Evolutionary conservation across 345 rosid species (phyloP).

Genomic region (Brassica incana): DNA sequence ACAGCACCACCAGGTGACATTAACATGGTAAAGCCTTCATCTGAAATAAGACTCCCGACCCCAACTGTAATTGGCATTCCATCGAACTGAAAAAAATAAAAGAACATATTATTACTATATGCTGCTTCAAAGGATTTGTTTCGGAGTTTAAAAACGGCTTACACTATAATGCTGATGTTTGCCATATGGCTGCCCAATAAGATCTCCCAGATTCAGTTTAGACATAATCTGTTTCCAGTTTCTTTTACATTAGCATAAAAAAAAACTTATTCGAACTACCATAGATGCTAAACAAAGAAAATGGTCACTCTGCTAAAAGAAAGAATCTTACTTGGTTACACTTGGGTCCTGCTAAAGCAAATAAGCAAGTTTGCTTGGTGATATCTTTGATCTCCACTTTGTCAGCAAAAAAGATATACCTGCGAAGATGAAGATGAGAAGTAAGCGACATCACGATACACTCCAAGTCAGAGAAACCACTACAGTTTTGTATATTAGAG

Average conservation of each 20-base stretch:
- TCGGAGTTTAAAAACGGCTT: constrained; percentile 35
- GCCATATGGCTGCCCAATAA: constrained; percentile 79
- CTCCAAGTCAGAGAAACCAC: not conserved
- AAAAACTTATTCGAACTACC: constrained; percentile 24
- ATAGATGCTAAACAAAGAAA: constrained; percentile 1
- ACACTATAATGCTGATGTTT: constrained; percentile 75
- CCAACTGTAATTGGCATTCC: constrained; percentile 82
- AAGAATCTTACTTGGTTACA: constrained; percentile 57
- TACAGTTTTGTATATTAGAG: not conserved
- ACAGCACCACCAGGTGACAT: constrained; percentile 71
- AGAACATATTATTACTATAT: constrained; percentile 7
- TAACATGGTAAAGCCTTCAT: constrained; percentile 76
- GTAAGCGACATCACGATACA: not conserved
- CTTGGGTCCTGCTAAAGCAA: constrained; percentile 66
- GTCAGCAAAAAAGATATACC: constrained; percentile 88
- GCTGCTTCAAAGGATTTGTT: not conserved
- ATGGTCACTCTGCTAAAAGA: constrained; percentile 10
- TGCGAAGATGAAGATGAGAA: constrained; percentile 30
- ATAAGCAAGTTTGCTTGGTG: constrained; percentile 76
- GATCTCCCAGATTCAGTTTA: constrained; percentile 67
- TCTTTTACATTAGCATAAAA: not conserved
- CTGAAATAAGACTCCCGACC: constrained; percentile 68
- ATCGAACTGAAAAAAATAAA: constrained; percentile 51
- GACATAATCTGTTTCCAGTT: constrained; percentile 54
- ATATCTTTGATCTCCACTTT: constrained; percentile 81